phyloP scores from a whole-genome alignment of 768 basidiomycete species.

The Suillus paluster region DNA sequence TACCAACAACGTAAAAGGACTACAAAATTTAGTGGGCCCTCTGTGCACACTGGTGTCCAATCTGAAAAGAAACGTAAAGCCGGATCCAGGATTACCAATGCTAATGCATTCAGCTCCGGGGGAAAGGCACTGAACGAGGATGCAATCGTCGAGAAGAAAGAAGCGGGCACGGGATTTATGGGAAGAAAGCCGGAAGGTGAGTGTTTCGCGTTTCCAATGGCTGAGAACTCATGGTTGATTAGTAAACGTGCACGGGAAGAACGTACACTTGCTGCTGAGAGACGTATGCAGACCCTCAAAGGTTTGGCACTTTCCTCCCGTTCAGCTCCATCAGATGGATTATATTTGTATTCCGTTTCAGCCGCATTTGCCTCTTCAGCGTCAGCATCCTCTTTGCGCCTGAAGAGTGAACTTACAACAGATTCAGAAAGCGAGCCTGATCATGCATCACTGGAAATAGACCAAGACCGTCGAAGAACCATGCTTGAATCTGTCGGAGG shows the following conservation, averaged over 20 bases:
- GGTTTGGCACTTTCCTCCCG: slow-evolving; percentile 30
- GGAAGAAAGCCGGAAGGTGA: slow-evolving; percentile 73
- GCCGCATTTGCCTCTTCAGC: not conserved
- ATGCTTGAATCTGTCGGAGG: slow-evolving; percentile 53
- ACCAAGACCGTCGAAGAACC: slow-evolving; percentile 52
- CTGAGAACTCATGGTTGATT: slow-evolving; percentile 10
- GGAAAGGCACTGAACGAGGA: slow-evolving; percentile 57
- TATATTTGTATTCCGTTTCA: not conserved
- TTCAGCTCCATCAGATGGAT: slow-evolving; percentile 7
- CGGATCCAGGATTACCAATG: slow-evolving; percentile 66
- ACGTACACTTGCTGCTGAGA: slow-evolving; percentile 75
- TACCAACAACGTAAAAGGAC: slow-evolving; percentile 42
- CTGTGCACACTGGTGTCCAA: slow-evolving; percentile 61
- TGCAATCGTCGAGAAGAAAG: slow-evolving; percentile 39
- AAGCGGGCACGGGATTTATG: slow-evolving; percentile 63
- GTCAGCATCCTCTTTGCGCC: slow-evolving; percentile 12
- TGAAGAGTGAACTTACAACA: slow-evolving; percentile 20
- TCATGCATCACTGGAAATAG: slow-evolving; percentile 48
- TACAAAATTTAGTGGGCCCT: slow-evolving; percentile 42
- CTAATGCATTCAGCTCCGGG: slow-evolving; percentile 60
- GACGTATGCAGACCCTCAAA: slow-evolving; percentile 54
- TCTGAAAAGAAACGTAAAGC: slow-evolving; percentile 72
- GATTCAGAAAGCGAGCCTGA: slow-evolving; percentile 44
- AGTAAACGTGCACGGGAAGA: slow-evolving; percentile 84
- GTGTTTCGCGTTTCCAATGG: slow-evolving; percentile 11